These are phyloP conservation scores for Solanum tarijense DNA, from an alignment of 257 asterid species.

Conservation along the genomic window DNA sequence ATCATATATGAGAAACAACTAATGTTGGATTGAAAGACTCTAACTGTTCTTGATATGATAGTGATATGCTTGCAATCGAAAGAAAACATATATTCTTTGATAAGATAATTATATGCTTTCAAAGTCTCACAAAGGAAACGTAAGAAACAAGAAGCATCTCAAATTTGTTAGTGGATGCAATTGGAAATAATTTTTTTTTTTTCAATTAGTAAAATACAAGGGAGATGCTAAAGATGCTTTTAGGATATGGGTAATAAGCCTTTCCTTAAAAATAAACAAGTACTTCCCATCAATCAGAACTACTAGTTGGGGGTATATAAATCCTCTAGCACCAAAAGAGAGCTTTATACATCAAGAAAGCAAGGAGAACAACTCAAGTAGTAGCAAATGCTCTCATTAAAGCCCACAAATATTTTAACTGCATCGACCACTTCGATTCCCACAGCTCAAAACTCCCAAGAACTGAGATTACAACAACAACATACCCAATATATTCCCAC, in stretches of 20 bases:
- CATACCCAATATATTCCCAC: background rate
- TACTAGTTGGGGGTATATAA: background rate
- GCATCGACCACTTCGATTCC: background rate
- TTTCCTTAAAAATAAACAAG: background rate
- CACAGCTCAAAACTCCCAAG: background rate
- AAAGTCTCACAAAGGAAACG: background rate
- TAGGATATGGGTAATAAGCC: background rate
- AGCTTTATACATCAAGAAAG: background rate
- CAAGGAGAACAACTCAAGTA: background rate
- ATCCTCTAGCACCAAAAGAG: background rate
- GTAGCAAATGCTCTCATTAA: background rate
- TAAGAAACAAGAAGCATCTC: background rate
- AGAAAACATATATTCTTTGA: background rate
- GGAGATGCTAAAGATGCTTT: background rate
- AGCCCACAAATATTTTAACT: too few relatives aligned
- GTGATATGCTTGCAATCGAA: background rate
- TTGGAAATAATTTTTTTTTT: background rate
- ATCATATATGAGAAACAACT: background rate
- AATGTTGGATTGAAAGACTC: background rate
- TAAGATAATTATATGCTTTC: background rate
- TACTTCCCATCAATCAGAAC: background rate
- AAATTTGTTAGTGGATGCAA: background rate
- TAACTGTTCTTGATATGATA: background rate
- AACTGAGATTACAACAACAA: background rate
- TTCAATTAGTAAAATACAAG: background rate